Evolutionary conservation across 139 green algal species (phyloP).

Genomic region (Pleodorina starrii): DNA sequence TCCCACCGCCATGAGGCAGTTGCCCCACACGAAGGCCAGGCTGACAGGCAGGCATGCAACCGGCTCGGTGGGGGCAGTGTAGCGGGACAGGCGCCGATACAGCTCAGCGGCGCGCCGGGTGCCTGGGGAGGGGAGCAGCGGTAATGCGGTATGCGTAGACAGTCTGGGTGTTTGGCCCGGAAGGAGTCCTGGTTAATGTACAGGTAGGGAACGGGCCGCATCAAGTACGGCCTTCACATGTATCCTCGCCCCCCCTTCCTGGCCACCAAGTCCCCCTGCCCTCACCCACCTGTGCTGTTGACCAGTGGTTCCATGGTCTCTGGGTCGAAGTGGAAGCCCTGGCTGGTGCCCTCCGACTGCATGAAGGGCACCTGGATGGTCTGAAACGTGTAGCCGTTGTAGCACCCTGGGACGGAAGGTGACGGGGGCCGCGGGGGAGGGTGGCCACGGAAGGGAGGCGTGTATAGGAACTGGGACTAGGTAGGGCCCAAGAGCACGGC

Average conservation of each 20-base stretch:
- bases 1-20: constrained; percentile 40
- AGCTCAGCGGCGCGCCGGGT: constrained; percentile 13
- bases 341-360: constrained; percentile 34
- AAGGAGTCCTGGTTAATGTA: too few relatives aligned
- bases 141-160: too few relatives aligned
- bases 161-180: too few relatives aligned
- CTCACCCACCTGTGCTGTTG: not conserved
- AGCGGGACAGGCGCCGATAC: constrained; percentile 24
- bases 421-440: not conserved
- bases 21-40: constrained; percentile 1
- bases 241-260: not conserved
- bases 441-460: not conserved
- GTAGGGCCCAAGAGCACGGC: too few relatives aligned
- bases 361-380: constrained; percentile 34
- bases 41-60: constrained; percentile 7
- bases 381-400: constrained; percentile 39
- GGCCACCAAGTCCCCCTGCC: too few relatives aligned
- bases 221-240: too few relatives aligned
- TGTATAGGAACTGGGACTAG: too few relatives aligned
- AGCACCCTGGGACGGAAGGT: constrained; percentile 11
- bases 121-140: not conserved
- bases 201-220: too few relatives aligned
- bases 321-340: constrained; percentile 41
- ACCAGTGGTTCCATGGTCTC: constrained; percentile 32
- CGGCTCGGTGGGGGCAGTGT: not conserved